These are phyloP conservation scores for Aotearoamyces nothofagi DNA, from an alignment of 2,329 filamentous ascomycete species.

Conservation along the genomic window DNA sequence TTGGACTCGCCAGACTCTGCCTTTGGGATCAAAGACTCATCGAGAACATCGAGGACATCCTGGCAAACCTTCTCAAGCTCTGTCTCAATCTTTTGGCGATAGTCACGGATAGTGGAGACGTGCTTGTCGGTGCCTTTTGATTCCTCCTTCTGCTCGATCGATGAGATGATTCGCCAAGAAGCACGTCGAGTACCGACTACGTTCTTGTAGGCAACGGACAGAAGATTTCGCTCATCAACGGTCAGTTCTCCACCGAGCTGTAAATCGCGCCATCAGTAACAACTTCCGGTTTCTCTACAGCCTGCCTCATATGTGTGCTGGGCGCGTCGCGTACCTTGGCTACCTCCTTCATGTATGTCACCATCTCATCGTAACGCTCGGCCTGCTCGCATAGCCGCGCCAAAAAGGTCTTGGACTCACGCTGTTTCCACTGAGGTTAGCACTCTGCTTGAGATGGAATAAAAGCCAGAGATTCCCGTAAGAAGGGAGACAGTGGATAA, in stretches of 20 bases:
- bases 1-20: constrained; percentile 95
- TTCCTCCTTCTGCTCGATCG: constrained; percentile 99
- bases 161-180: constrained; percentile 96
- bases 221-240: constrained; percentile 93
- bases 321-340: constrained; percentile 52
- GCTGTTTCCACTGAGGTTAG: constrained; percentile 43
- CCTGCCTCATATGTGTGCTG: background rate
- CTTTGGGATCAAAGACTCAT: constrained; percentile 85
- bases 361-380: constrained; percentile 99
- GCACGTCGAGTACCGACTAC: constrained; percentile 93
- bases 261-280: background rate
- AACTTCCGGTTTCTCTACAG: background rate
- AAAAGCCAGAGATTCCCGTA: no score
- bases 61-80: constrained; percentile 97
- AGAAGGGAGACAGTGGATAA: background rate
- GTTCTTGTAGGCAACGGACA: constrained; percentile 98
- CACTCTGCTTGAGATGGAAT: no score
- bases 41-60: constrained; percentile 88
- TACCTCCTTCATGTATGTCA: constrained; percentile 99
- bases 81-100: constrained; percentile 95
- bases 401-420: constrained; percentile 99
- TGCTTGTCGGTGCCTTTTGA: constrained; percentile 93
- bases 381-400: constrained; percentile 99
- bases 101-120: constrained; percentile 88
- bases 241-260: constrained; percentile 44